Percentiles rank a stretch among this genome's conserved stretches.
phyloP scores from a whole-genome alignment of 345 rosid genomes.

The Gossypium rotundifolium region DNA sequence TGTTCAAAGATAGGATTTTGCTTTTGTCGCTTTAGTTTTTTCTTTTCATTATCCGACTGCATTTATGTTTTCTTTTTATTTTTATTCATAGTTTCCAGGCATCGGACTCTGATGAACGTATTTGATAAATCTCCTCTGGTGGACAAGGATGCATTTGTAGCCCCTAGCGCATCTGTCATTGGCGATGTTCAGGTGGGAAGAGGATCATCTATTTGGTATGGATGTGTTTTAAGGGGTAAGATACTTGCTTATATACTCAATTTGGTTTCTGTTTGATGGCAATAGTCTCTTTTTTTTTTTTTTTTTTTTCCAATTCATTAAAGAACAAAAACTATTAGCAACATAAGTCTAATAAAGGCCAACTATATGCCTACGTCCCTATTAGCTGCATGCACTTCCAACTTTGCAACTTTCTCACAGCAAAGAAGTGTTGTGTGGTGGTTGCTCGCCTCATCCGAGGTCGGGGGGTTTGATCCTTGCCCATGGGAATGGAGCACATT shows the following conservation, averaged over 20 bases:
- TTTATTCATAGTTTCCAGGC: constrained; percentile 68
- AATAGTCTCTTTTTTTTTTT: not conserved
- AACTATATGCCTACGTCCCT: no score
- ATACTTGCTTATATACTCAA: not conserved
- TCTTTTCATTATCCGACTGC: not conserved
- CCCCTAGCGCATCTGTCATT: constrained; percentile 85
- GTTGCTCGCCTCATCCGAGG: no score
- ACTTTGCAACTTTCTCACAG: no score
- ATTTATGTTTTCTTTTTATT: not conserved
- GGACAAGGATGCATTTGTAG: constrained; percentile 83
- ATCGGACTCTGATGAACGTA: constrained; percentile 85
- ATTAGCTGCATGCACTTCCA: no score
- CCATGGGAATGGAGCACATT: no score
- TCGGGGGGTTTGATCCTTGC: no score
- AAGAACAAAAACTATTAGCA: no score
- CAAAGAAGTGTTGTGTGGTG: no score
- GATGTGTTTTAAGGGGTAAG: constrained; percentile 92
- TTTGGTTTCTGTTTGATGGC: not conserved
- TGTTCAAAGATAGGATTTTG: not conserved
- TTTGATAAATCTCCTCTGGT: constrained; percentile 79
- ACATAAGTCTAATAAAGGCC: no score
- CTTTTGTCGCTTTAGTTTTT: constrained; percentile 2
- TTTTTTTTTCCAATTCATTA: no score
- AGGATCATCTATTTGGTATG: constrained; percentile 91
- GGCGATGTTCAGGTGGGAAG: constrained; percentile 84